phyloP scores from a whole-genome alignment of 2,329 filamentous ascomycete species.

The Immersiporthe knoxdaviesiana region DNA sequence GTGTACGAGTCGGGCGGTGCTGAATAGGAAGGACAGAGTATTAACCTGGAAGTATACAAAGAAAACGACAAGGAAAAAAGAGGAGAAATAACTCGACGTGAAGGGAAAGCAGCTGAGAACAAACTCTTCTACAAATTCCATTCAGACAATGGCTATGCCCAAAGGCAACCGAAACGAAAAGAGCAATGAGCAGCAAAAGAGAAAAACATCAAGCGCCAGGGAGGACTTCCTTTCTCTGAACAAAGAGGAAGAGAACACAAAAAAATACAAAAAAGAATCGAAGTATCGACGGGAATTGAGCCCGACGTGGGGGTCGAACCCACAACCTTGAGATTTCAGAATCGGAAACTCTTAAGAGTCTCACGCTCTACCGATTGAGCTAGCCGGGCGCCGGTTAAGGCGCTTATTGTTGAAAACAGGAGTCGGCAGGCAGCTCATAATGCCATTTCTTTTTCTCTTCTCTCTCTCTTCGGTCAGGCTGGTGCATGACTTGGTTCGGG shows the following conservation, averaged over 20 bases:
- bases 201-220: too few relatives aligned
- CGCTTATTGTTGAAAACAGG: background rate
- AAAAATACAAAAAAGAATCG: background rate
- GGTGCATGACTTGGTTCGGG: background rate
- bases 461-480: background rate
- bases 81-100: too few relatives aligned
- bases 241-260: too few relatives aligned
- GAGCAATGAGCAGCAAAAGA: background rate
- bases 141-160: too few relatives aligned
- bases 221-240: too few relatives aligned
- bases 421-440: background rate
- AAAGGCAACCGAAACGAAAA: background rate
- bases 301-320: conserved; percentile 22
- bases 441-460: too few relatives aligned
- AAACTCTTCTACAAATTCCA: too few relatives aligned
- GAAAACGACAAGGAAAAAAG: too few relatives aligned
- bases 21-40: too few relatives aligned
- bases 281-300: conserved; percentile 15
- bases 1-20: too few relatives aligned
- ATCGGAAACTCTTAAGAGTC: conserved; percentile 56
- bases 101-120: too few relatives aligned
- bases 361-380: conserved; percentile 75
- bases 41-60: too few relatives aligned
- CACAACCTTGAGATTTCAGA: conserved; percentile 20
- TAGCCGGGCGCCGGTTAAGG: conserved; percentile 51